Evolutionary conservation across 2,329 filamentous ascomycete species (phyloP), one percentile per base, ranked within the genome.

Genomic region (Ophiocordyceps camponoti-saundersi): DNA sequence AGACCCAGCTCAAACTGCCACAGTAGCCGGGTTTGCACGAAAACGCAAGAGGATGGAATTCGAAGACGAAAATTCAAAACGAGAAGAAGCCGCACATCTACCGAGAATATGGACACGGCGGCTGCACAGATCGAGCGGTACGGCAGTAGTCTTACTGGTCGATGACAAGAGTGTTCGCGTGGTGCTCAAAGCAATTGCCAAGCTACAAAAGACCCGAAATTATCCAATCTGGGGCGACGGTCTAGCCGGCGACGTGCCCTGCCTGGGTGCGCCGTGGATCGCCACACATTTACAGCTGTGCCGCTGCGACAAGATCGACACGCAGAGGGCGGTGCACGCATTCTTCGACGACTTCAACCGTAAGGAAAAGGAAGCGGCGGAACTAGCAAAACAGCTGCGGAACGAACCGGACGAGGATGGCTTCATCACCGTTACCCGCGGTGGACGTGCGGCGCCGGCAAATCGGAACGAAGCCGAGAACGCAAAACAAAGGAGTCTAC

Each of bases 331-430:
- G 4, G 82, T 95, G 22, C 88, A 95, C 58, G 78, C 80, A 34
- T 96, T 88, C 69, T 94, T 96, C 73, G 74, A 76, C 21, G 71
- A 79, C n/a, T 96, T 88, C 67, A 83, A 72, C 66, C 75, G 59
- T 66, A 85, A 70, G 66, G 84, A 75, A 70, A 78, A 62, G 65
- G 81, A 70, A 63, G 80, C 70, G 54, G 73, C 58, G 53, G 80
- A 68, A 65, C 72, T 69, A 59, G 82, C 66, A 59, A 79, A 77
- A 65, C 68, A 75, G 47, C 68, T 82, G 50, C 79, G 85, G 50
- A 82, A 83, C 54, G 80, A 87, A 56, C 87, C 90, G 0, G 92
- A 98, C 61, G 89, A 87, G 58, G 92, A 98, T 62, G 92, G 92
- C 2, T 98, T 98, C 61, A 75, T 96, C 44, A 96, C 89, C 3